phyloP scores from a whole-genome alignment of 768 basidiomycete genomes.

The Amanita fuliginea region DNA sequence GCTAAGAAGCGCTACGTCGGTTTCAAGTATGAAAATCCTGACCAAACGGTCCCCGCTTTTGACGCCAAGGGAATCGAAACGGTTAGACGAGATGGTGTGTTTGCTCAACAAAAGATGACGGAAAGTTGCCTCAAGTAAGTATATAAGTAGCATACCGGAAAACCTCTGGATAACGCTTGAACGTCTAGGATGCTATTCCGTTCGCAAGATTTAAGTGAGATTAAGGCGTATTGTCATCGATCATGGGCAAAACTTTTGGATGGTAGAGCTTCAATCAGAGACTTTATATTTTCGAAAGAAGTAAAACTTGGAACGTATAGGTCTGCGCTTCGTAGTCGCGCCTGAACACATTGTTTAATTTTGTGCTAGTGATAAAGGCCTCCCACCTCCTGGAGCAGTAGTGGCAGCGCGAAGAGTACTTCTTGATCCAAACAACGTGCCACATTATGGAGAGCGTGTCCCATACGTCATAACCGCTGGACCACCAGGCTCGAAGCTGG shows the following conservation, averaged over 20 bases:
- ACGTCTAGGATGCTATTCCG: conserved; percentile 73
- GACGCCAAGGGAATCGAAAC: conserved; percentile 99
- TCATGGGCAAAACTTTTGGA: conserved; percentile 82
- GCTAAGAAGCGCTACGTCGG: conserved; percentile 99
- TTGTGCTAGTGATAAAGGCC: conserved; percentile 55
- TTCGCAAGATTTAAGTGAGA: conserved; percentile 75
- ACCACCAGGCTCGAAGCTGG: conserved; percentile 49
- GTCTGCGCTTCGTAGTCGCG: conserved; percentile 21
- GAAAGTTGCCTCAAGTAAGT: conserved; percentile 79
- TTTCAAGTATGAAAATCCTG: conserved; percentile 83
- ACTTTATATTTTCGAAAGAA: conserved; percentile 92
- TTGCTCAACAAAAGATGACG: conserved; percentile 87
- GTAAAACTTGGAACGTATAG: conserved; percentile 91
- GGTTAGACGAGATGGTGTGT: conserved; percentile 84
- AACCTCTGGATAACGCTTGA: background rate
- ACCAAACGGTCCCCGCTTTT: conserved; percentile 70
- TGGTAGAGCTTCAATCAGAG: conserved; percentile 74
- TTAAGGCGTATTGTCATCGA: conserved; percentile 79
- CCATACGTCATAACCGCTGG: conserved; percentile 80
- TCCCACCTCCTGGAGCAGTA: conserved; percentile 86
- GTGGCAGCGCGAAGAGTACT: conserved; percentile 72
- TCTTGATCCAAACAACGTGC: conserved; percentile 70
- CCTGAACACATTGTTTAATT: background rate
- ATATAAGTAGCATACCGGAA: background rate
- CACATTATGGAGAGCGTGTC: conserved; percentile 88